Base-by-base conservation (phyloP, 2,329 filamentous ascomycete genomes). In the Penicillium sp. region DNA sequence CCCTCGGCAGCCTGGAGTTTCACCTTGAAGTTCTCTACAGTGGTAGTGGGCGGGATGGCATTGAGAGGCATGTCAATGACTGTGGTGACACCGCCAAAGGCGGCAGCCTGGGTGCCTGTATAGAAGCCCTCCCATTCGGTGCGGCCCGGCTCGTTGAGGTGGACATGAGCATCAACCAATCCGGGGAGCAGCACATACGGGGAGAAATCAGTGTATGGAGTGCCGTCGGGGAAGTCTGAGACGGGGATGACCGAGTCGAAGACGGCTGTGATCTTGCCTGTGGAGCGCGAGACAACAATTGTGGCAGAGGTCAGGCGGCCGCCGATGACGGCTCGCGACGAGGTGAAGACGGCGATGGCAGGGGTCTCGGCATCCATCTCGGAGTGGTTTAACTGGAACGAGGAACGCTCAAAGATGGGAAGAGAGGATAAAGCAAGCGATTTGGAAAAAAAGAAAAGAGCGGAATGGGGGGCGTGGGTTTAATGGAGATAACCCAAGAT, bases 101-200 rank as follows among this genome's bases (percentile, higher is more conserved):
- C 95, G 4, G 95, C 95, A 38, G 95, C 95, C 70, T 91, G 87
- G 26, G 95, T 98, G 53, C 95, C 95, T 0, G 93, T 97, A 82
- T 90, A 91, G 83, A 99, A 99, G 11, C 95, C 95, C 75, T 99
- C 95, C 95, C 95, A 98, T 85, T 97, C 94, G 56, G 94, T 97
- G 61, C 95, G 87, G 47, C 95, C 95, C 0, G 95, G 95, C 80
- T 99, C 95, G 73, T 98, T 98, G 70, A 98, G 87, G 80, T 99
- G 95, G 44, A 99, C 95, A 76, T 99, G 95, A 41, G 95, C 94
- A 76, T 99, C 95, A 19, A 99, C 94, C 31, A 99, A 84, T 21
- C 95, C 95, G 0, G 95, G 95, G 38, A 98, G 84, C 45, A 99
- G 83, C 51, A 98, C 85, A 77, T 90, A 86, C 11, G 94, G 92